Evolutionary conservation across 768 basidiomycete species (phyloP).

Genomic region (Boletus rufocinnamomeus): DNA sequence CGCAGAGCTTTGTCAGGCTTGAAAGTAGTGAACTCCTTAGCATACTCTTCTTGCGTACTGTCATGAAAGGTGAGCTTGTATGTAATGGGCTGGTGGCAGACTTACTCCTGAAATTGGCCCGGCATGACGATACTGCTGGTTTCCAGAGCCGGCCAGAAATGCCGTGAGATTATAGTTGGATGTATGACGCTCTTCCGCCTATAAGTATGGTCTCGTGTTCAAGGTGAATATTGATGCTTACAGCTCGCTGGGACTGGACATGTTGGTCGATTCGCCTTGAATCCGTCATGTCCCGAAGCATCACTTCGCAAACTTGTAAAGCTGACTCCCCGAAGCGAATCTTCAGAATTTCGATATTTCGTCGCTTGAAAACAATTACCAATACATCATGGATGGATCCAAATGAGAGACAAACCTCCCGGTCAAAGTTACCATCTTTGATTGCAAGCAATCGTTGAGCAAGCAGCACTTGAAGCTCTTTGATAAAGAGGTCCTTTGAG

Average conservation of each 20-base stretch:
- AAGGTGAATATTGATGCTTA: slow-evolving; percentile 38
- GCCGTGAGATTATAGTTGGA: slow-evolving; percentile 87
- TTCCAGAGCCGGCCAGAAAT: slow-evolving; percentile 93
- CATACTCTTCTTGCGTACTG: slow-evolving; percentile 77
- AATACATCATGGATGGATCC: background rate
- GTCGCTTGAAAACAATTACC: slow-evolving; percentile 53
- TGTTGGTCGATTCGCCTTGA: slow-evolving; percentile 88
- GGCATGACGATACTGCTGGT: slow-evolving; percentile 76
- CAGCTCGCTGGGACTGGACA: slow-evolving; percentile 72
- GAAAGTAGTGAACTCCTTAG: slow-evolving; percentile 73
- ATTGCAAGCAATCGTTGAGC: slow-evolving; percentile 84
- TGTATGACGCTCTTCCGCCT: slow-evolving; percentile 65
- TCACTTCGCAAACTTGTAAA: slow-evolving; percentile 95
- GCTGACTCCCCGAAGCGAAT: slow-evolving; percentile 93
- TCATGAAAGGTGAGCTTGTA: slow-evolving; percentile 5
- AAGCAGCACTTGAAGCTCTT: slow-evolving; percentile 89
- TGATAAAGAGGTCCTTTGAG: slow-evolving; percentile 94
- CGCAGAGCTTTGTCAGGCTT: slow-evolving; percentile 91
- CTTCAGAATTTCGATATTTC: slow-evolving; percentile 93
- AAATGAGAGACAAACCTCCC: slow-evolving; percentile 44
- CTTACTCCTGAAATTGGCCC: slow-evolving; percentile 79
- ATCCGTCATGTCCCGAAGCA: slow-evolving; percentile 97
- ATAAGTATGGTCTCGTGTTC: slow-evolving; percentile 9
- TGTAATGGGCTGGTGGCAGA: background rate
- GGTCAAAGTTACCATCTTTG: slow-evolving; percentile 76